Base-by-base conservation (phyloP, 179 eudicot genomes). In the Gypsophila paniculata region DNA sequence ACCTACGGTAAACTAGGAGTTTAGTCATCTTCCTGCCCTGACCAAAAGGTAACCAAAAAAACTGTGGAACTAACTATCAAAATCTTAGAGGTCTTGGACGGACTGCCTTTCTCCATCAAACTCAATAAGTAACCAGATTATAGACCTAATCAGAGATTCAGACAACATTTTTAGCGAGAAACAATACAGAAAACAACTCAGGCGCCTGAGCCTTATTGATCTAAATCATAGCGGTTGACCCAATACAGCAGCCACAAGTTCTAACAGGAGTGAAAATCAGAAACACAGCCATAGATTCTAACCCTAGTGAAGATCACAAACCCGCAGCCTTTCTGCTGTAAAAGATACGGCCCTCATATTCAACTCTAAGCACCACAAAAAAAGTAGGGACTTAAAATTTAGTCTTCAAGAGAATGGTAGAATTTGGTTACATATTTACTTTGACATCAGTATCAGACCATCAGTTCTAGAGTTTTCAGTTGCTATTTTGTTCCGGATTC, bases 401-500 rank as follows among this genome's bases (percentile, higher is more conserved):
- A 42, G 38, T 21, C 48, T 36, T 63, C 25, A 5, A 3, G 5
- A 34, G 22, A 63, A 63, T 25, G 13, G 22, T 32, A 42, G 49
- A 10, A 19, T 12, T 48, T 61, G 44, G 5, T 61, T 34, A 29
- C 32, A 42, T 61, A 17, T 17, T 32, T 32, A 32, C 65, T 61
- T 63, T 46, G 22, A 67, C 48, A 44, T 21, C 26, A 34, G 51
- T 29, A 29, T 29, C 34, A 29, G 34, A 32, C 52, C 3, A 63
- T 42, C 34, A 11, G 29, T 4, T 25, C 69, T 58, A 49, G 17
- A 39, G 64, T 14, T 36, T 25, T 19, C 51, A 9, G 11, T 6
- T 32, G 51, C 70, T 63, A 23, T 14, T 49, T 22, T 14, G 29
- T 62, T 72, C 53, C 22, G 71, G 49, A 54, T 19, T 26, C 26